These are phyloP conservation scores for Cryphonectria parasitica DNA, from an alignment of 2,329 filamentous ascomycete genomes.

Conservation along the genomic window DNA sequence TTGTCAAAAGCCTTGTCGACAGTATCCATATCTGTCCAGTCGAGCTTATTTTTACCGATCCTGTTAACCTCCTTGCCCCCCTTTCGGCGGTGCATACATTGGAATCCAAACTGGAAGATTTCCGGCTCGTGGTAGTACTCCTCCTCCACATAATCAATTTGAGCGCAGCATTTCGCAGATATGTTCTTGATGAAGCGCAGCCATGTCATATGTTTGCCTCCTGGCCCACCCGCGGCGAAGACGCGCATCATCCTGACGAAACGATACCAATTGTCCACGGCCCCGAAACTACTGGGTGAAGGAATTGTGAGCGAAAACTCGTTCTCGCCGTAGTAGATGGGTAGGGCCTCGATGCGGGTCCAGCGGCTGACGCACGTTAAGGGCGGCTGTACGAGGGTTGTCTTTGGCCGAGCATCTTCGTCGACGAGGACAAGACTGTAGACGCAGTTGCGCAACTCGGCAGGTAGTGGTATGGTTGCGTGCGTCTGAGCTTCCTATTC, in stretches of 20 bases:
- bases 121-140: not conserved
- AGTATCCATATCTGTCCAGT: not conserved
- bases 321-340: constrained; percentile 8
- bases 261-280: not conserved
- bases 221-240: not conserved
- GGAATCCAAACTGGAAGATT: not conserved
- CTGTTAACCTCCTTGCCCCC: not conserved
- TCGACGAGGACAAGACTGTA: not conserved
- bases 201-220: not conserved
- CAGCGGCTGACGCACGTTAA: not conserved
- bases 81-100: not conserved
- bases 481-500: not conserved
- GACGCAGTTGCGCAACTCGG: constrained; percentile 17
- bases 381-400: not conserved
- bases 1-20: not conserved
- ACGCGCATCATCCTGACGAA: not conserved
- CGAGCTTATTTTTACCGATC: not conserved
- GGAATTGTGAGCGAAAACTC: not conserved
- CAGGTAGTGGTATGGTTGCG: not conserved
- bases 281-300: not conserved
- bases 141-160: not conserved
- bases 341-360: constrained; percentile 1
- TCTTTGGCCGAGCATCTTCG: not conserved
- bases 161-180: not conserved
- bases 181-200: not conserved